Conservation (phyloP, 108 stramenopile species). For the Cyclotella cryptica region DNA sequence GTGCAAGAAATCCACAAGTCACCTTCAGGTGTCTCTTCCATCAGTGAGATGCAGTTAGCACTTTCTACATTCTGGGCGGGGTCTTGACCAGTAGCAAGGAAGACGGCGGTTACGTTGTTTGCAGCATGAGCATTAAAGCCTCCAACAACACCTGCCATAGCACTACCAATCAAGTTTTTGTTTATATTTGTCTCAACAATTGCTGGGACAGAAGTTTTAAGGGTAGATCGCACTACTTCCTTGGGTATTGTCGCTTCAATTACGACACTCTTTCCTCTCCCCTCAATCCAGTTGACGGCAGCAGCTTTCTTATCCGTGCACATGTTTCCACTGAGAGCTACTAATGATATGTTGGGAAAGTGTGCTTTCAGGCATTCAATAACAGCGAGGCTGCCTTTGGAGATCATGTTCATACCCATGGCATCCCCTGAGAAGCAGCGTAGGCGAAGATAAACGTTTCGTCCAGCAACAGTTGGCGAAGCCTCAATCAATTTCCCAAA, state of each 20-base stretch:
- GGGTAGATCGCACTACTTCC: constrained; percentile 81
- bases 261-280: constrained; percentile 96
- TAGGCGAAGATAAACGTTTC: constrained; percentile 95
- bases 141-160: constrained; percentile 96
- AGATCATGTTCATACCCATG: constrained; percentile 99
- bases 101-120: constrained; percentile 98
- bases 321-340: constrained; percentile 97
- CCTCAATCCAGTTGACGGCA: constrained; percentile 98
- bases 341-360: constrained; percentile 80
- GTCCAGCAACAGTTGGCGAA: constrained; percentile 90
- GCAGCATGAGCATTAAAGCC: constrained; percentile 99
- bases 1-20: constrained; percentile 94
- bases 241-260: constrained; percentile 93
- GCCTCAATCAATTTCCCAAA: constrained; percentile 91
- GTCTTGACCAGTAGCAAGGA: constrained; percentile 98
- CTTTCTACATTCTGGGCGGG: constrained; percentile 99
- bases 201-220: constrained; percentile 94
- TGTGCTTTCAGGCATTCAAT: constrained; percentile 75
- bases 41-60: constrained; percentile 93
- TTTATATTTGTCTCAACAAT: constrained; percentile 93
- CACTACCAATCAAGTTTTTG: constrained; percentile 98
- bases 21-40: constrained; percentile 91
- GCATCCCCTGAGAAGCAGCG: constrained; percentile 97
- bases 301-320: constrained; percentile 99
- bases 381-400: constrained; percentile 94